These are phyloP conservation scores for Platanthera guangdongensis DNA, from an alignment of 106 monocot species.

Conservation along the genomic window DNA sequence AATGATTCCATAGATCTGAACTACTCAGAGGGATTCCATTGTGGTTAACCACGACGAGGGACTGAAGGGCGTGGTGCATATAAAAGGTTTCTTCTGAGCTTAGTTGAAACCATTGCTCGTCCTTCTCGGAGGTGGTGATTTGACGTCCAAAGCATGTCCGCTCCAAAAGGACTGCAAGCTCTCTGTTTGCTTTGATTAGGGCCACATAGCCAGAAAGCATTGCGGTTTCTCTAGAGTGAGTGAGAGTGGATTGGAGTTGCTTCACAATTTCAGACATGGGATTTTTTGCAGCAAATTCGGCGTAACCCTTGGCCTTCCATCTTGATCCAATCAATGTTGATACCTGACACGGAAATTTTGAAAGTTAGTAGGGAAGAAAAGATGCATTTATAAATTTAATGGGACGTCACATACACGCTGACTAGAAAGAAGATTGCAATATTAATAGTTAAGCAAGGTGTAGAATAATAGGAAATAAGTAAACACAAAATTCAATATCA, in stretches of 20 bases:
- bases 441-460: too few species aligned
- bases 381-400: too few species aligned
- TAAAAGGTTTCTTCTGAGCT: slow-evolving; percentile 67
- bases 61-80: slow-evolving; percentile 36
- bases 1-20: slow-evolving; percentile 37
- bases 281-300: slow-evolving; percentile 34
- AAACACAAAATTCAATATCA: too few species aligned
- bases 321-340: slow-evolving; percentile 23
- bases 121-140: slow-evolving; percentile 21
- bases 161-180: slow-evolving; percentile 33
- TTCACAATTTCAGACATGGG: slow-evolving; percentile 57
- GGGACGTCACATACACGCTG: too few species aligned
- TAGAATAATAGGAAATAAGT: too few species aligned
- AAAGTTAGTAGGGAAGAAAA: too few species aligned
- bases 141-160: slow-evolving; percentile 44
- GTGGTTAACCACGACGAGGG: slow-evolving; percentile 21
- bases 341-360: too few species aligned
- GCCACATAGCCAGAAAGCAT: slow-evolving; percentile 17
- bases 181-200: slow-evolving; percentile 22
- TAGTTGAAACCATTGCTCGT: slow-evolving; percentile 50
- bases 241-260: slow-evolving; percentile 30
- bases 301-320: slow-evolving; percentile 72
- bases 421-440: too few species aligned
- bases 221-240: slow-evolving; percentile 19
- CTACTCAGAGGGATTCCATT: slow-evolving; percentile 7